A percentile compares a stretch with the other conserved stretches of the same genome.
phyloP scores from a whole-genome alignment of 306 rosid genomes.

The Vicia sativa region DNA sequence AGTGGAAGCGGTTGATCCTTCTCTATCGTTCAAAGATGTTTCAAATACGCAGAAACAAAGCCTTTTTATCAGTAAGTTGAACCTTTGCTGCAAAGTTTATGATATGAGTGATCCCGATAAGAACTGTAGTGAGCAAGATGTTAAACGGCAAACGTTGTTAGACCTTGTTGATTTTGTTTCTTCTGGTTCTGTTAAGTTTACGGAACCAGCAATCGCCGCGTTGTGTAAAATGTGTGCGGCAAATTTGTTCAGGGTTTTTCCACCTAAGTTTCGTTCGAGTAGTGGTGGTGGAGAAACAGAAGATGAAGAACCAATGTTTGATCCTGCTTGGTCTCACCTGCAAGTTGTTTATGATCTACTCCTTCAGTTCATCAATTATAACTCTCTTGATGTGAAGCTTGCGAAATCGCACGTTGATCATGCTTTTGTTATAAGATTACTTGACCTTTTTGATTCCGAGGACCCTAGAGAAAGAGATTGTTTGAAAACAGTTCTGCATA shows the following conservation, averaged over 20 bases:
- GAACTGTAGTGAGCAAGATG: constrained; percentile 64
- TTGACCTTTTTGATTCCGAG: constrained; percentile 94
- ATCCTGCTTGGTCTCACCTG: constrained; percentile 93
- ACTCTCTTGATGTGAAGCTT: constrained; percentile 79
- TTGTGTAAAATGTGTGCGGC: constrained; percentile 87
- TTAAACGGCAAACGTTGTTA: constrained; percentile 74
- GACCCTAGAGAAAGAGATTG: constrained; percentile 99
- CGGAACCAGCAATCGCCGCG: constrained; percentile 78
- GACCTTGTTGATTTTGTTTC: constrained; percentile 91
- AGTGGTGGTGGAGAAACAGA: constrained; percentile 83
- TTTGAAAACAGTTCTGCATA: constrained; percentile 89
- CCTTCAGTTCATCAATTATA: constrained; percentile 71
- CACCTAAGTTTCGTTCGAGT: constrained; percentile 81
- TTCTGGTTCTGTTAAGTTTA: constrained; percentile 88
- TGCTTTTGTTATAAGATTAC: constrained; percentile 76
- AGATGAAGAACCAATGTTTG: constrained; percentile 95
- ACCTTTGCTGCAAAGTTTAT: constrained; percentile 73
- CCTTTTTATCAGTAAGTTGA: constrained; percentile 84
- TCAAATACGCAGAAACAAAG: constrained; percentile 87
- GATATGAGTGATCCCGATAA: constrained; percentile 73
- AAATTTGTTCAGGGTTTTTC: constrained; percentile 91
- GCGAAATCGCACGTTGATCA: constrained; percentile 82
- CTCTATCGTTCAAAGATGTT: constrained; percentile 88
- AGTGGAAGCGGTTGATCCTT: constrained; percentile 85
- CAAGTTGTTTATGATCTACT: constrained; percentile 95